Percentiles rank a stretch among this genome's conserved stretches.
Conservation (phyloP, 768 basidiomycete species). For the Agrocybe praecox region DNA sequence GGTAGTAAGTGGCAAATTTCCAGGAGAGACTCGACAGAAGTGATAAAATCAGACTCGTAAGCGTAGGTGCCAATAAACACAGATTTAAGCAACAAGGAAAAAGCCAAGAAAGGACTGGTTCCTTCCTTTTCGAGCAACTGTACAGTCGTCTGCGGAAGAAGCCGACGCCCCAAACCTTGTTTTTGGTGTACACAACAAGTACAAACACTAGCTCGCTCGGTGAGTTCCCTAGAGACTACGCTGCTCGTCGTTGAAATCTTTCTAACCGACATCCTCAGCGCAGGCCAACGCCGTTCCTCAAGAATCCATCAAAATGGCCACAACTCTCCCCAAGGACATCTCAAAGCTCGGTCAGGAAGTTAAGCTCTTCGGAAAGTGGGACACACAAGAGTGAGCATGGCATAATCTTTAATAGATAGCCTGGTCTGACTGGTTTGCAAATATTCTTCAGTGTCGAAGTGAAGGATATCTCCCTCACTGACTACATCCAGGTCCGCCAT, state of each 20-base stretch:
- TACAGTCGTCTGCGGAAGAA: constrained; percentile 42
- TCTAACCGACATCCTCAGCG: constrained; percentile 21
- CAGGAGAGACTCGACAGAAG: no score
- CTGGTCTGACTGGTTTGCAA: constrained; percentile 13
- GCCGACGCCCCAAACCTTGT: constrained; percentile 49
- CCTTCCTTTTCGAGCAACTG: constrained; percentile 32
- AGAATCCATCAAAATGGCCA: constrained; percentile 57
- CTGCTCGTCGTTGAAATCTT: constrained; percentile 30
- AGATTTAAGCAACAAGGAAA: no score
- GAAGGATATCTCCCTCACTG: constrained; percentile 98
- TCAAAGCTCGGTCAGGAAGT: constrained; percentile 83
- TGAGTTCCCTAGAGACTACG: constrained; percentile 23
- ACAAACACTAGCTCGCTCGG: constrained; percentile 46
- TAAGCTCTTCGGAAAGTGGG: constrained; percentile 99
- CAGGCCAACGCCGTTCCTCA: constrained; percentile 31
- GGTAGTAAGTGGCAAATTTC: no score
- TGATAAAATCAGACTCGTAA: not conserved
- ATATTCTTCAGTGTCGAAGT: constrained; percentile 79
- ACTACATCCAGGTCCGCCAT: constrained; percentile 99
- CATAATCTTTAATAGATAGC: constrained; percentile 18
- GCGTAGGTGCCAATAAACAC: no score
- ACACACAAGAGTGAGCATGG: constrained; percentile 85
- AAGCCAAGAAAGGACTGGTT: constrained; percentile 7
- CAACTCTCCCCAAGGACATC: constrained; percentile 82
- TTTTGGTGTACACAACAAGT: constrained; percentile 41